Conservation (phyloP, 768 basidiomycete species). For the Pluteus cervinus region DNA sequence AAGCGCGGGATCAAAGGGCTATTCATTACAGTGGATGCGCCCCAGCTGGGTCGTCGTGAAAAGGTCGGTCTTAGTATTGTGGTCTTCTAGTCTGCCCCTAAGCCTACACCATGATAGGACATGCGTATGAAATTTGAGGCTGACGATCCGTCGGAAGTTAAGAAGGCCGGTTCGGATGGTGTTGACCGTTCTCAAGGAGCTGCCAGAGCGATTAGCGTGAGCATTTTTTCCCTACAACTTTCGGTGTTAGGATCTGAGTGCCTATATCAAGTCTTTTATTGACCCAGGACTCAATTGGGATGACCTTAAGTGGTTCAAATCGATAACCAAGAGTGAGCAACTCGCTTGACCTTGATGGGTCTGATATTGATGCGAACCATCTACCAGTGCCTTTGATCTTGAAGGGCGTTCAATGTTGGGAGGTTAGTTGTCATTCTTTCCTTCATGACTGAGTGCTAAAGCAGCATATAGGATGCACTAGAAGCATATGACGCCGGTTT, state of each 20-base stretch:
- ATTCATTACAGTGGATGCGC: conserved; percentile 97
- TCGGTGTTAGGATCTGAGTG: neutral
- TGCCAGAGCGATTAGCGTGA: conserved; percentile 85
- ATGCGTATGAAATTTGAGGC: conserved; percentile 97
- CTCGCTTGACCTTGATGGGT: conserved; percentile 26
- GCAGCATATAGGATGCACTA: conserved; percentile 59
- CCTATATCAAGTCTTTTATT: conserved; percentile 70
- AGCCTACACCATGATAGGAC: conserved; percentile 38
- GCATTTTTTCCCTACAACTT: conserved; percentile 16
- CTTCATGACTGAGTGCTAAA: neutral
- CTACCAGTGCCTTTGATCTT: conserved; percentile 77
- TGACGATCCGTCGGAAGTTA: conserved; percentile 56
- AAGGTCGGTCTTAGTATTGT: conserved; percentile 36
- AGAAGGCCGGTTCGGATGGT: conserved; percentile 41
- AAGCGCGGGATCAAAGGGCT: conserved; percentile 84
- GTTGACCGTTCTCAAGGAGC: conserved; percentile 88
- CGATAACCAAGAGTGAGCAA: conserved; percentile 61
- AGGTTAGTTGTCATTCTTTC: conserved; percentile 30
- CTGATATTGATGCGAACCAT: conserved; percentile 2
- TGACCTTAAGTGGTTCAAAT: conserved; percentile 78
- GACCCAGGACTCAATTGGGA: conserved; percentile 87
- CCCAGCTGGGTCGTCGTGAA: conserved; percentile 90
- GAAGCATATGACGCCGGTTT: conserved; percentile 74
- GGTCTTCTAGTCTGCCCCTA: neutral
- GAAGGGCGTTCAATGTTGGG: conserved; percentile 88